These are phyloP conservation scores for Gaeumannomyces tritici DNA, from an alignment of 2,329 filamentous ascomycete genomes.

Conservation along the genomic window DNA sequence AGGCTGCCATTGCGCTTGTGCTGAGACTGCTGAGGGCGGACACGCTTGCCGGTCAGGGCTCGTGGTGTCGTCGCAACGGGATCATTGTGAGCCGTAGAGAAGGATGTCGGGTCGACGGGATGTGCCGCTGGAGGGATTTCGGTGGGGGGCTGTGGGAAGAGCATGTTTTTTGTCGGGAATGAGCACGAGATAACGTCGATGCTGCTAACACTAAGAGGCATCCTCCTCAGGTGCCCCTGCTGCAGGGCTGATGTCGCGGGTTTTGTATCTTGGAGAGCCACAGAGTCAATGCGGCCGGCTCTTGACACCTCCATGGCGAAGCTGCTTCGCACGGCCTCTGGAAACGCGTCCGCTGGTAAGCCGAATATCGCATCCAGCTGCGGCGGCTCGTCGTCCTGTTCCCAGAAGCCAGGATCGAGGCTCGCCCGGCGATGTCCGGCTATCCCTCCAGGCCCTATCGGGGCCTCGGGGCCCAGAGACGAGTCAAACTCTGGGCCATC, in stretches of 20 bases:
- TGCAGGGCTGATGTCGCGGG: conserved; percentile 29
- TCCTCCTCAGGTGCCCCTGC: neutral
- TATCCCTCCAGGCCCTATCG: conserved; percentile 69
- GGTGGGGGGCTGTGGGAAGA: conserved; percentile 26
- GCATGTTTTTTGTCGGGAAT: conserved; percentile 44
- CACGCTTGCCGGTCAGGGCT: conserved; percentile 47
- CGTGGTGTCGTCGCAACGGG: conserved; percentile 50
- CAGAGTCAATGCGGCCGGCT: conserved; percentile 37
- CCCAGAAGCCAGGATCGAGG: conserved; percentile 46
- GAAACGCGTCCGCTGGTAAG: conserved; percentile 13
- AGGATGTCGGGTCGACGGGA: conserved; percentile 42
- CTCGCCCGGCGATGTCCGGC: conserved; percentile 48
- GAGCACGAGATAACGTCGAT: conserved; percentile 55
- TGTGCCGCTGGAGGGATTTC: conserved; percentile 41
- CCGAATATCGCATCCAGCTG: conserved; percentile 31
- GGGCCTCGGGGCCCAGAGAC: conserved; percentile 50
- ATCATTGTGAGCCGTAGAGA: conserved; percentile 30
- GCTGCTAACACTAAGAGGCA: conserved; percentile 48
- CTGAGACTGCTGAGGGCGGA: conserved; percentile 41
- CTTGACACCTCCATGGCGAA: conserved; percentile 37
- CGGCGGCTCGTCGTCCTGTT: conserved; percentile 35
- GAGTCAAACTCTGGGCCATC: conserved; percentile 59
- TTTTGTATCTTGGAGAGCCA: conserved; percentile 33
- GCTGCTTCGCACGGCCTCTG: conserved; percentile 19
- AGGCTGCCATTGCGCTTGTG: conserved; percentile 86